These are phyloP conservation scores for Bassia scoparia DNA, from an alignment of 148 eudicot species.

Conservation along the genomic window DNA sequence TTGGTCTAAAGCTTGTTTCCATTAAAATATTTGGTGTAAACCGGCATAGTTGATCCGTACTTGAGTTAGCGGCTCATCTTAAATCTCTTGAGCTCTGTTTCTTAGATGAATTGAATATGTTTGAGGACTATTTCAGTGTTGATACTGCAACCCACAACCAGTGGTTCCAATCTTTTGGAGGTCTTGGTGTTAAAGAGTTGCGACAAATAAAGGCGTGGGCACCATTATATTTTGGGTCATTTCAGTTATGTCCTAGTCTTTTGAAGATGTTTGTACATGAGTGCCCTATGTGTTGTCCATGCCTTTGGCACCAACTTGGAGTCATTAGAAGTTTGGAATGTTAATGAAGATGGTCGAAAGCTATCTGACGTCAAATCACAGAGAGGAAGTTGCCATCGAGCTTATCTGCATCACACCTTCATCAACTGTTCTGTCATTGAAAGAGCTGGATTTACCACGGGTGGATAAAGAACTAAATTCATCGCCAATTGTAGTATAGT, in stretches of 20 bases:
- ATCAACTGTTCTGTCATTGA: no score
- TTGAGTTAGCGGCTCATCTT: background rate
- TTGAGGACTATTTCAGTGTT: background rate
- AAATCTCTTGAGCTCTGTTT: background rate
- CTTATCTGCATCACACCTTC: no score
- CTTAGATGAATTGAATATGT: background rate
- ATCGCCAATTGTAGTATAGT: background rate
- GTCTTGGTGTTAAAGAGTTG: background rate
- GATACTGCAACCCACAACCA: background rate
- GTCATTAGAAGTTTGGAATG: no score
- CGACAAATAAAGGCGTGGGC: background rate
- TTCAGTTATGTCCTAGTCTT: background rate
- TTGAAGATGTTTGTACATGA: background rate
- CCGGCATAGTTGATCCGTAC: background rate
- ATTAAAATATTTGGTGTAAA: fast-evolving
- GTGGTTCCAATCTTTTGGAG: background rate
- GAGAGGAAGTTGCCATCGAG: background rate
- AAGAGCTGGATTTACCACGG: background rate
- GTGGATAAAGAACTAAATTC: background rate
- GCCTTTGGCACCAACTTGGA: no score
- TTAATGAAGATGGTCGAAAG: no score
- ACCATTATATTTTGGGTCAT: background rate
- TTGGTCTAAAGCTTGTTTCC: background rate
- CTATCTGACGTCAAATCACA: no score
- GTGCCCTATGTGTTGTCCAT: background rate